Base-by-base conservation (phyloP, 2,329 filamentous ascomycete genomes). In the Epichloe baconii region DNA sequence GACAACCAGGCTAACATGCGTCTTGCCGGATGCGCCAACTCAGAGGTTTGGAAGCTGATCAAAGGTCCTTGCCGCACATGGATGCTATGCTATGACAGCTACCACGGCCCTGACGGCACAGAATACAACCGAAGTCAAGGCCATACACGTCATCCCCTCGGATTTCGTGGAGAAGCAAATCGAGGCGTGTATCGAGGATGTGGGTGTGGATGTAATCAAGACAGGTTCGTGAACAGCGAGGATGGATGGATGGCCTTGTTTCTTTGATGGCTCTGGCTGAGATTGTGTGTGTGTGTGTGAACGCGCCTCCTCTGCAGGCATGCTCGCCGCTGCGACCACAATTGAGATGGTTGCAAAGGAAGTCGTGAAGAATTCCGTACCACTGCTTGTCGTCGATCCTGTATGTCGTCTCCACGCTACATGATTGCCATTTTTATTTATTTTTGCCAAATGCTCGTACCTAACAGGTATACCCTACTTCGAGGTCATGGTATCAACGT, bases 51-150 rank as follows among this genome's bases (percentile, higher is more conserved):
- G 91, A 98, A 68, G 93, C 91, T 40, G 91, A 97, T 65, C 90
- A 97, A 64, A 95, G 66, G 89, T 95, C 54, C 85, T 95, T 54
- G 86, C 89, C 44, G 88, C 87, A 17, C 89, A 97, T 77, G 83
- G 85, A 53, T 93, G 87, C 70, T 97, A 97, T 74, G 89, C 88
- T 53, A 94, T 96, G 82, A 96, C 91, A 48, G 88, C 90, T 21
- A 96, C 91, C 10, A 94, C 91, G 14, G 91, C 91, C 19, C 72
- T 98, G 62, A 98, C 93, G n/a, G 90, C 88, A 15, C 93, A 97
- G 64, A 95, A 97, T 68, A 98, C 93, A 0, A 75, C 79, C 49
- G 88, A 88, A 4, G 89, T 97, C 14, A 75, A 81, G 55, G 88
- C 78, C 56, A 88, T 97, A 48, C 88, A 95, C 62, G 71, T 85